Conservation (phyloP, 2,329 filamentous ascomycete species). For the Annulohypoxylon truncatum region DNA sequence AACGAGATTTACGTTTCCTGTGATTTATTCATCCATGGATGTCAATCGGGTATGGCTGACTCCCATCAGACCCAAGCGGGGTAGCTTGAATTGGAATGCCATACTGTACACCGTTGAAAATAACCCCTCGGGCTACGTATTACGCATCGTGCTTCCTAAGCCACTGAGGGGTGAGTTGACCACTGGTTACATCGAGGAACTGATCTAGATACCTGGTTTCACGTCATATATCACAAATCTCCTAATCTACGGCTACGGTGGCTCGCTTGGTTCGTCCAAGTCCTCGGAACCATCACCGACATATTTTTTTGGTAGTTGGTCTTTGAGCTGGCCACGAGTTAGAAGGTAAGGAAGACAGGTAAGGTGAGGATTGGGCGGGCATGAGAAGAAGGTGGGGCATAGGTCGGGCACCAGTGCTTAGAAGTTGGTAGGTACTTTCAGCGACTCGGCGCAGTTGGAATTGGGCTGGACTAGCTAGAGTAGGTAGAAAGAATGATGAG, state of each 20-base stretch:
- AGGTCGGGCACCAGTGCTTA: slow-evolving; percentile 15
- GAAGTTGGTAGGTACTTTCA: not conserved
- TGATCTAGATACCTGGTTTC: slow-evolving; percentile 14
- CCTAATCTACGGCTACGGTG: not conserved
- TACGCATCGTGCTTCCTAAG: slow-evolving; percentile 6
- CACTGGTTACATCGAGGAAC: not conserved
- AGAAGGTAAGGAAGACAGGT: not conserved
- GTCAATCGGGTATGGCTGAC: slow-evolving; percentile 4
- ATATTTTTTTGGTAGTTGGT: not conserved
- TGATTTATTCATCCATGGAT: not conserved
- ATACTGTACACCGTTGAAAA: not conserved
- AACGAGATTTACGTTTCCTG: not conserved
- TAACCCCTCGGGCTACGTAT: not conserved
- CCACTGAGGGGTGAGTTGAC: not conserved
- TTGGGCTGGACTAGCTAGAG: not conserved
- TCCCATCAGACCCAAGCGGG: slow-evolving; percentile 9
- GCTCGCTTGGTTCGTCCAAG: slow-evolving; percentile 8
- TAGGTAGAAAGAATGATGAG: not conserved
- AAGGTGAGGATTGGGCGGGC: slow-evolving; percentile 10
- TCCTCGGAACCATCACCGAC: not conserved
- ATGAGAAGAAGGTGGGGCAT: not conserved
- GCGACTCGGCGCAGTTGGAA: not conserved
- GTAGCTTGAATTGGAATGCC: slow-evolving; percentile 7
- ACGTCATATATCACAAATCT: not conserved
- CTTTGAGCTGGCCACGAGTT: not conserved